Percentiles rank a stretch among this genome's conserved stretches.
These are phyloP conservation scores for Sextonia rubra DNA, from an alignment of 164 flowering plant genomes.

Conservation along the genomic window DNA sequence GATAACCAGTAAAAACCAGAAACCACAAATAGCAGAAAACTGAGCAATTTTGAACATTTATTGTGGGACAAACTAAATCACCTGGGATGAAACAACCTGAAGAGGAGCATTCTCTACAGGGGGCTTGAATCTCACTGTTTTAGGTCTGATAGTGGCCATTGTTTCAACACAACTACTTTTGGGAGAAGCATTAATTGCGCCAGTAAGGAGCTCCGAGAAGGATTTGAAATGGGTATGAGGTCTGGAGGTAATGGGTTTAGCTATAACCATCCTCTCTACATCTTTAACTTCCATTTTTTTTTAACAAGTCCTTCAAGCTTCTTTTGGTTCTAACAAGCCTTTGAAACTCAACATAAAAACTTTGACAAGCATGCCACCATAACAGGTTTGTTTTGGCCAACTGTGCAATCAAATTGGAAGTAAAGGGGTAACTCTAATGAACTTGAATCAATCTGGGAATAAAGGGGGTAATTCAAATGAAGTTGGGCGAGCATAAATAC, in stretches of 20 bases:
- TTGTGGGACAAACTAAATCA: slow-evolving; percentile 4
- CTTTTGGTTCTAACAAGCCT: slow-evolving; percentile 4
- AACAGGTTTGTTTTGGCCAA: not conserved
- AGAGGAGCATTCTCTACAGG: slow-evolving; percentile 22
- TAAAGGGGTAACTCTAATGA: too few relatives aligned
- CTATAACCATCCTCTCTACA: slow-evolving; percentile 54
- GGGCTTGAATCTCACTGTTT: slow-evolving; percentile 68
- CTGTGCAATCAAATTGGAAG: too few relatives aligned
- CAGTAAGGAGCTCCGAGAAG: slow-evolving; percentile 67
- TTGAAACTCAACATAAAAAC: not conserved
- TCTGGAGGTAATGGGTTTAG: slow-evolving; percentile 82
- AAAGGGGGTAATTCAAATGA: too few relatives aligned
- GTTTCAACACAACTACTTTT: slow-evolving; percentile 39
- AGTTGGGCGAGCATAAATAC: too few relatives aligned
- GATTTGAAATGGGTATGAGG: slow-evolving; percentile 65
- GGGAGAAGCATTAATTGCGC: slow-evolving; percentile 50
- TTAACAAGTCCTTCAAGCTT: slow-evolving; percentile 12
- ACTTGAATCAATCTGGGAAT: too few relatives aligned
- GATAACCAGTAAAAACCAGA: not conserved
- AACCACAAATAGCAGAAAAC: slow-evolving; percentile 1
- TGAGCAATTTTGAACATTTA: not conserved
- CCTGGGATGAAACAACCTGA: slow-evolving; percentile 35
- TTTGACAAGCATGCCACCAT: not conserved
- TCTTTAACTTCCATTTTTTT: slow-evolving; percentile 66
- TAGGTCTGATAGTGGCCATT: slow-evolving; percentile 70